These are phyloP conservation scores for Aulographum hederae DNA, from an alignment of 2,329 filamentous ascomycete species.

Conservation along the genomic window DNA sequence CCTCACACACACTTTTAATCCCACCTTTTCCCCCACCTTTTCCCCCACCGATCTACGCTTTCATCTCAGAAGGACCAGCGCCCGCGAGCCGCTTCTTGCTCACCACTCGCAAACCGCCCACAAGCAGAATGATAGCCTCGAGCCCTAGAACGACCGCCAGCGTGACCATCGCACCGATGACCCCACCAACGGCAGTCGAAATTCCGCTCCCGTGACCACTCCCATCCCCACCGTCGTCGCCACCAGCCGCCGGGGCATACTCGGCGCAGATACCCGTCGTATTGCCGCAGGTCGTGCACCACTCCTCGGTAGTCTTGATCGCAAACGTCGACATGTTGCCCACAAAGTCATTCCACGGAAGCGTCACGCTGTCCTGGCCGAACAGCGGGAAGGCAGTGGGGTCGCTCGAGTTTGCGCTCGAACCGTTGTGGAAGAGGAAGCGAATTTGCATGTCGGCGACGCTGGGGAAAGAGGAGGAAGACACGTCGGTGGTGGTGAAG, in stretches of 20 bases:
- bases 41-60: background rate
- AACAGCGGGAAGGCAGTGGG: constrained; percentile 41
- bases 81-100: constrained; percentile 1
- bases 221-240: constrained; percentile 10
- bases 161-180: constrained; percentile 57
- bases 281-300: constrained; percentile 64
- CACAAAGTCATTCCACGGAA: constrained; percentile 55
- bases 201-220: constrained; percentile 26
- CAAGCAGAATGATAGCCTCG: constrained; percentile 27
- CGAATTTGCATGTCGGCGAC: constrained; percentile 35
- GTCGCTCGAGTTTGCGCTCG: constrained; percentile 23
- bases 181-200: constrained; percentile 56
- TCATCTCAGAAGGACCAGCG: too few relatives aligned
- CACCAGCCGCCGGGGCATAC: constrained; percentile 15
- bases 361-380: constrained; percentile 32
- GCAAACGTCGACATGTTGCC: constrained; percentile 45
- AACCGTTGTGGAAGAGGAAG: constrained; percentile 46
- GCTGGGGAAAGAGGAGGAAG: constrained; percentile 21
- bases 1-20: too few relatives aligned
- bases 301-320: constrained; percentile 43
- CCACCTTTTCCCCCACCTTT: too few relatives aligned
- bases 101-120: constrained; percentile 7
- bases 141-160: constrained; percentile 42
- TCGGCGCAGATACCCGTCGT: constrained; percentile 46
- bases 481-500: constrained; percentile 28